phyloP scores from a whole-genome alignment of 371 early-diverging fungal species.

The Mucor saturninus region DNA sequence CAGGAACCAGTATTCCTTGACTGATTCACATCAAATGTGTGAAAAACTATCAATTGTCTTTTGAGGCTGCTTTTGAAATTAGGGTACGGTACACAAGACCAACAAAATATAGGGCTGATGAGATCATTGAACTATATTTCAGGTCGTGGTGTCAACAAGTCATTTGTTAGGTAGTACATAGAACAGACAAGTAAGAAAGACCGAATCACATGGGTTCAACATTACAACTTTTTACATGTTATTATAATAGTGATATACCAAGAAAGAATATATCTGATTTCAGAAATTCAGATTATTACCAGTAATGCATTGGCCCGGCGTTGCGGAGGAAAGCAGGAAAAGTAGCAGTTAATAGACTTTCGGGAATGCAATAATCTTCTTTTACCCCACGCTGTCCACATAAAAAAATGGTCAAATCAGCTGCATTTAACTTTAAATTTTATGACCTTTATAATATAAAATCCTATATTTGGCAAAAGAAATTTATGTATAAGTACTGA shows the following conservation, averaged over 20 bases:
- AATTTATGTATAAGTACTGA: constrained; percentile 4
- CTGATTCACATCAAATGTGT: not conserved
- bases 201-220: not conserved
- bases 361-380: constrained; percentile 2
- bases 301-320: not conserved
- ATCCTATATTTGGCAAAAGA: constrained; percentile 2
- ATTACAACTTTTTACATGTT: not conserved
- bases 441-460: constrained; percentile 3
- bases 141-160: constrained; percentile 3
- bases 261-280: not conserved
- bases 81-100: not conserved
- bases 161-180: constrained; percentile 4
- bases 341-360: not conserved
- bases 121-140: not conserved
- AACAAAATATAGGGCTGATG: not conserved
- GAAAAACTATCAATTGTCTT: not conserved
- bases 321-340: not conserved
- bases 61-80: not conserved
- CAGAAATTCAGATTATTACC: not conserved
- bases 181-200: not conserved
- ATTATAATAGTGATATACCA: not conserved
- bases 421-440: constrained; percentile 13
- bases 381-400: not conserved
- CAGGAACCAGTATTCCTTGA: constrained; percentile 8
- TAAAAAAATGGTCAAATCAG: constrained; percentile 15